These are phyloP conservation scores for Tephrocybe sp. DNA, from an alignment of 768 basidiomycete genomes.

Conservation along the genomic window DNA sequence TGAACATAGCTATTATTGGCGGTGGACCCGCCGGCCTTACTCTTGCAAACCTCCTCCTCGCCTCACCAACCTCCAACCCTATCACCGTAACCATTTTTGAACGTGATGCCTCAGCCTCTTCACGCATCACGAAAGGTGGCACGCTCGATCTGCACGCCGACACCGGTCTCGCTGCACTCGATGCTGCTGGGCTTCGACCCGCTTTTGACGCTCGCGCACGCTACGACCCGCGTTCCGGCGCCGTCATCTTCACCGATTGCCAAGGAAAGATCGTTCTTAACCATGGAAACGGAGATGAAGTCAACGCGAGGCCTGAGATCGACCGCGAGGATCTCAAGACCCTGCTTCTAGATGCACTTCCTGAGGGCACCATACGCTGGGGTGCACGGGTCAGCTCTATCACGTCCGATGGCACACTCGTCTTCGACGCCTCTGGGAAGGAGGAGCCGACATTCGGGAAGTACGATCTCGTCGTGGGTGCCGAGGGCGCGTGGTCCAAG, in stretches of 20 bases:
- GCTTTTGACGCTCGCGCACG: constrained; percentile 22
- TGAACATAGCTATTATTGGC: constrained; percentile 19
- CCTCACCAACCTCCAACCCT: constrained; percentile 1
- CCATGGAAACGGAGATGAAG: constrained; percentile 5
- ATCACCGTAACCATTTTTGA: constrained; percentile 22
- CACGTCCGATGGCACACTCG: constrained; percentile 3
- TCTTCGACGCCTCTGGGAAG: constrained; percentile 12
- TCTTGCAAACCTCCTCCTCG: constrained; percentile 22
- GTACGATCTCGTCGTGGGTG: constrained; percentile 26
- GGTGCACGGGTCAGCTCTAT: constrained; percentile 17
- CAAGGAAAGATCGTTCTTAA: constrained; percentile 9
- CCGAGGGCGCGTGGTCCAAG: constrained; percentile 38
- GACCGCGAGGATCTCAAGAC: constrained; percentile 22
- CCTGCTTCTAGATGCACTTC: constrained; percentile 25
- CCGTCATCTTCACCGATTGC: constrained; percentile 16
- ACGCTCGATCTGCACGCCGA: constrained; percentile 26
- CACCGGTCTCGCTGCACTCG: constrained; percentile 24
- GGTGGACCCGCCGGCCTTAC: constrained; percentile 27
- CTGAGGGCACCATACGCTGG: constrained; percentile 20
- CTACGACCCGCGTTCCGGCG: constrained; percentile 14
- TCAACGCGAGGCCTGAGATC: constrained; percentile 23
- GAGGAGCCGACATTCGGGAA: constrained; percentile 8
- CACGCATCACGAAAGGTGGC: constrained; percentile 23
- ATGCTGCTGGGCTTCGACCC: constrained; percentile 22
- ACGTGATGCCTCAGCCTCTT: constrained; percentile 17